These are phyloP conservation scores for Thelephora ganbajun DNA, from an alignment of 768 basidiomycete genomes.

Conservation along the genomic window DNA sequence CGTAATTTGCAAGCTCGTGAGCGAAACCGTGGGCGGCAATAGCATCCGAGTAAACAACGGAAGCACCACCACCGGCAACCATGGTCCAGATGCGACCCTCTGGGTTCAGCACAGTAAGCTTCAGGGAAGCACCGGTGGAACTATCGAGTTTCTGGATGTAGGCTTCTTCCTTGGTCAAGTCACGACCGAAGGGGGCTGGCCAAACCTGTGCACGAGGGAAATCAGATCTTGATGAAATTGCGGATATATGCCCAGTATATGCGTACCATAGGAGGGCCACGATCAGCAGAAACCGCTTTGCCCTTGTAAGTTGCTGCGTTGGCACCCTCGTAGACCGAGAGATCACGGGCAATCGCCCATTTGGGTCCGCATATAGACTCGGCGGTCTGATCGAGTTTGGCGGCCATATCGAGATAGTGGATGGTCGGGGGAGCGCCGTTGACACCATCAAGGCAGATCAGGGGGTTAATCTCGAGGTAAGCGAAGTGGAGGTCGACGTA, in stretches of 20 bases:
- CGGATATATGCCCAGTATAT: conserved; percentile 5
- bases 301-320: conserved; percentile 27
- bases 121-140: conserved; percentile 95
- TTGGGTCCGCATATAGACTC: conserved; percentile 97
- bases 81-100: conserved; percentile 98
- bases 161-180: conserved; percentile 96
- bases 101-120: conserved; percentile 90
- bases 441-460: conserved; percentile 82
- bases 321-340: conserved; percentile 53
- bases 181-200: conserved; percentile 93
- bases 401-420: conserved; percentile 98
- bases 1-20: conserved; percentile 97
- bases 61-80: conserved; percentile 94
- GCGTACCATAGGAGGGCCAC: conserved; percentile 88
- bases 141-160: conserved; percentile 98
- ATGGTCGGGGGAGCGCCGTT: conserved; percentile 61
- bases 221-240: background rate
- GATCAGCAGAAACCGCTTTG: conserved; percentile 63
- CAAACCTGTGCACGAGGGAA: conserved; percentile 35
- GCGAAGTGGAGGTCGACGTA: conserved; percentile 99
- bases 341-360: conserved; percentile 95
- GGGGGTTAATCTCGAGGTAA: conserved; percentile 99
- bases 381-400: conserved; percentile 98
- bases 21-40: conserved; percentile 91
- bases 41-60: conserved; percentile 58